A percentile compares a stretch with the other conserved stretches of the same genome.
These are phyloP conservation scores for Handroanthus guayacan DNA, from an alignment of 257 asterid genomes.

Conservation along the genomic window DNA sequence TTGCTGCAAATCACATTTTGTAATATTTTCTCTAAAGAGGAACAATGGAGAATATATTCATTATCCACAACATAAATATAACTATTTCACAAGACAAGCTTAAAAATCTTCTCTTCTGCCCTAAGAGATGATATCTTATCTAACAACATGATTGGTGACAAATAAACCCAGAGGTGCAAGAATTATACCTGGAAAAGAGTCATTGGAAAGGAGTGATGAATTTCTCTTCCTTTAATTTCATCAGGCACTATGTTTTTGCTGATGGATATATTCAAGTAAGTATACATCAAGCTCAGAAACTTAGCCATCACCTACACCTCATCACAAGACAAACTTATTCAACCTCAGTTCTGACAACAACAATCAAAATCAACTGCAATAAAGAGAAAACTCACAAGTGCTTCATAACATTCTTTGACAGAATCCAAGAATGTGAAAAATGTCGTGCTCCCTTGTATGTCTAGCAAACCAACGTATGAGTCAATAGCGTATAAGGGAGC, in stretches of 20 bases:
- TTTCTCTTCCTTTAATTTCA: constrained; percentile 77
- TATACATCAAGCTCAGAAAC: constrained; percentile 73
- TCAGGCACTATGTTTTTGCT: constrained; percentile 80
- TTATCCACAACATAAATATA: too few relatives aligned
- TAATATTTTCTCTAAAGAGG: too few relatives aligned
- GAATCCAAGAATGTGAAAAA: constrained; percentile 78
- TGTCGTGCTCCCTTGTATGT: constrained; percentile 68
- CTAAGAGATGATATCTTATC: too few relatives aligned
- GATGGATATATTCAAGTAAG: constrained; percentile 76
- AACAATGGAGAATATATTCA: too few relatives aligned
- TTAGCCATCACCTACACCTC: constrained; percentile 75
- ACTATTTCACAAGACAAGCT: too few relatives aligned
- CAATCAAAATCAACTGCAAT: not conserved
- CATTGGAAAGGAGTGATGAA: constrained; percentile 80
- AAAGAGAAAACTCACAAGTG: constrained; percentile 50
- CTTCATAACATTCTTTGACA: constrained; percentile 80
- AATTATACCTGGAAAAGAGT: constrained; percentile 67
- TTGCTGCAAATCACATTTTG: too few relatives aligned
- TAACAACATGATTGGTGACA: not conserved
- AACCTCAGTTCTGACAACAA: not conserved
- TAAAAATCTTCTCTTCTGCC: too few relatives aligned
- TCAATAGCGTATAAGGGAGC: constrained; percentile 71
- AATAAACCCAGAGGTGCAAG: not conserved
- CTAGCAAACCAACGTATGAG: constrained; percentile 69
- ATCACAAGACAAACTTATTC: not conserved